phyloP scores from a whole-genome alignment of 176 grass and related monocot species.

The Neostapfia colusana region DNA sequence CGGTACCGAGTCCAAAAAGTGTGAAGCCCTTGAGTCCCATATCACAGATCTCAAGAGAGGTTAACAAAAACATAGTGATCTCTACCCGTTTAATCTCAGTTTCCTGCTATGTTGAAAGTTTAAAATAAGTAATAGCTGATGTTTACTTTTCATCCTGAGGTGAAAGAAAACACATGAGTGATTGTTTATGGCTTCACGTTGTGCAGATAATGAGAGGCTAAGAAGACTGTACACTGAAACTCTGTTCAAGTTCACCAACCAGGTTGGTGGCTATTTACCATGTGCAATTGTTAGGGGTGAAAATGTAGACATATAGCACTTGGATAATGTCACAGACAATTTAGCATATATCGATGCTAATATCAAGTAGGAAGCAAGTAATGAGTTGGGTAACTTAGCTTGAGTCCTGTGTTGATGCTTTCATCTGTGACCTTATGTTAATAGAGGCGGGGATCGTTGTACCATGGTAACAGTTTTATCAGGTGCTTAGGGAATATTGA shows the following conservation, averaged over 20 bases:
- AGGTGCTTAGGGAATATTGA: background rate
- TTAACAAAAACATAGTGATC: slow-evolving; percentile 25
- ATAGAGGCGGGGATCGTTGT: background rate
- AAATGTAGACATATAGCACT: background rate
- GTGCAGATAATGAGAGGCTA: slow-evolving; percentile 75
- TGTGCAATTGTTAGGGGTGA: slow-evolving; percentile 14
- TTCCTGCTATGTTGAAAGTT: too few relatives aligned
- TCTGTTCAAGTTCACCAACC: slow-evolving; percentile 77
- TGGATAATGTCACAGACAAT: slow-evolving; percentile 10
- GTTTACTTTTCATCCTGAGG: slow-evolving; percentile 3
- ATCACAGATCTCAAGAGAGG: slow-evolving; percentile 66
- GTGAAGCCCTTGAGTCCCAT: slow-evolving; percentile 50
- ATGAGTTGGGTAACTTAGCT: background rate
- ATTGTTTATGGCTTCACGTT: slow-evolving; percentile 12
- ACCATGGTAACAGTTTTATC: background rate
- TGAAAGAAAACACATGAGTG: slow-evolving; percentile 14
- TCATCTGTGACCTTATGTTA: slow-evolving; percentile 13
- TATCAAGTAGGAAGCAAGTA: background rate
- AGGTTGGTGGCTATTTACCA: slow-evolving; percentile 53
- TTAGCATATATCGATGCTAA: background rate
- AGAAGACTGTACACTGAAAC: slow-evolving; percentile 68
- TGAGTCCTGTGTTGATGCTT: background rate
- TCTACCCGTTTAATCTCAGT: background rate
- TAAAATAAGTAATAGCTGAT: slow-evolving; percentile 31
- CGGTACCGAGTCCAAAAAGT: slow-evolving; percentile 56